phyloP scores from a whole-genome alignment of 2,329 filamentous ascomycete genomes.

The Calonectria hawksworthii region DNA sequence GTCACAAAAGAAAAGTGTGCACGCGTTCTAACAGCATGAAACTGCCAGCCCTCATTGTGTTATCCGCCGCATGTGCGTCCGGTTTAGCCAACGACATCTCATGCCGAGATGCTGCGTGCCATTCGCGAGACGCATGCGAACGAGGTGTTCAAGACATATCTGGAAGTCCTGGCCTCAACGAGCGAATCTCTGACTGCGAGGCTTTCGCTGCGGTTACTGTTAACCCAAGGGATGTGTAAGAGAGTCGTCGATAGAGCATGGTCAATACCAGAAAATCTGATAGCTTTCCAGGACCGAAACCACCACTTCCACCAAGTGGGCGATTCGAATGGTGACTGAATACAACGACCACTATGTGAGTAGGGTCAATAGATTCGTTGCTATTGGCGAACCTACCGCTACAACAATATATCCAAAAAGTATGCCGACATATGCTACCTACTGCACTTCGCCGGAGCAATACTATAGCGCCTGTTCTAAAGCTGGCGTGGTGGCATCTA shows the following conservation, averaged over 20 bases:
- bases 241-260: background rate
- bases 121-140: background rate
- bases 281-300: background rate
- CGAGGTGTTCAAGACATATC: background rate
- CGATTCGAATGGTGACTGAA: background rate
- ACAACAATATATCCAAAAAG: background rate
- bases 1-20: background rate
- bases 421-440: background rate
- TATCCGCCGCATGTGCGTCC: background rate
- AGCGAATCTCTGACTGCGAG: background rate
- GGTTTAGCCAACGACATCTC: background rate
- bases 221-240: background rate
- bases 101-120: background rate
- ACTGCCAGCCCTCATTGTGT: background rate
- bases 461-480: background rate
- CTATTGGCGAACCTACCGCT: background rate
- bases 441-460: background rate
- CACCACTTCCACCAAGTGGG: background rate
- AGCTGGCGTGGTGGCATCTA: background rate
- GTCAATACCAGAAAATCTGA: background rate
- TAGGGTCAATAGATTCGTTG: background rate
- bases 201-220: background rate
- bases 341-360: background rate
- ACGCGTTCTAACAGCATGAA: background rate
- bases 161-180: background rate